Conservation (phyloP, 2,329 filamentous ascomycete species). For the Penicillium griseofulvum region DNA sequence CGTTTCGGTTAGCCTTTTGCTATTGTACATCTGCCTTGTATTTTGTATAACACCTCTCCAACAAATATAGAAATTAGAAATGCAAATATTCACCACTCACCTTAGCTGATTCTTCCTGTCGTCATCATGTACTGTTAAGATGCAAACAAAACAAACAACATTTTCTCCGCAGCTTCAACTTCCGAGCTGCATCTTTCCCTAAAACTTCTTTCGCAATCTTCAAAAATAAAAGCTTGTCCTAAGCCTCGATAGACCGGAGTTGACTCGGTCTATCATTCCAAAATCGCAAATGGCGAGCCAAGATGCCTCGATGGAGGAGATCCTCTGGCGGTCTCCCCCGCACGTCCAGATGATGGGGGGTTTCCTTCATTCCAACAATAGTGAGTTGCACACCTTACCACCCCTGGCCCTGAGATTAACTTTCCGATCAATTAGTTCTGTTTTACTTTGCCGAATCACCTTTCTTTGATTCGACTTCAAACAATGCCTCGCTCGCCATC, state of each 20-base stretch:
- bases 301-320: slow-evolving; percentile 43
- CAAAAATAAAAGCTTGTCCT: neutral
- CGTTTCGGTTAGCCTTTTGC: slow-evolving; percentile 8
- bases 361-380: slow-evolving; percentile 46
- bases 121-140: neutral
- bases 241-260: neutral
- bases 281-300: slow-evolving; percentile 33
- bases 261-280: neutral
- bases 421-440: slow-evolving; percentile 45
- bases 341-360: slow-evolving; percentile 48
- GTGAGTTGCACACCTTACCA: slow-evolving; percentile 25
- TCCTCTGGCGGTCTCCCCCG: slow-evolving; percentile 46
- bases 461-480: slow-evolving; percentile 62
- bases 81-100: neutral
- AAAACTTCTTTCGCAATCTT: neutral
- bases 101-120: neutral
- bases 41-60: neutral
- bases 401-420: neutral
- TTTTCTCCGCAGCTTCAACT: slow-evolving; percentile 9
- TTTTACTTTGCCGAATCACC: slow-evolving; percentile 62
- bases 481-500: slow-evolving; percentile 57
- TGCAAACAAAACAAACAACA: slow-evolving; percentile 34
- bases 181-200: slow-evolving; percentile 1
- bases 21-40: neutral
- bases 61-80: neutral